Conservation (phyloP, 2,329 filamentous ascomycete species). For the Sporothrix schenckii region DNA sequence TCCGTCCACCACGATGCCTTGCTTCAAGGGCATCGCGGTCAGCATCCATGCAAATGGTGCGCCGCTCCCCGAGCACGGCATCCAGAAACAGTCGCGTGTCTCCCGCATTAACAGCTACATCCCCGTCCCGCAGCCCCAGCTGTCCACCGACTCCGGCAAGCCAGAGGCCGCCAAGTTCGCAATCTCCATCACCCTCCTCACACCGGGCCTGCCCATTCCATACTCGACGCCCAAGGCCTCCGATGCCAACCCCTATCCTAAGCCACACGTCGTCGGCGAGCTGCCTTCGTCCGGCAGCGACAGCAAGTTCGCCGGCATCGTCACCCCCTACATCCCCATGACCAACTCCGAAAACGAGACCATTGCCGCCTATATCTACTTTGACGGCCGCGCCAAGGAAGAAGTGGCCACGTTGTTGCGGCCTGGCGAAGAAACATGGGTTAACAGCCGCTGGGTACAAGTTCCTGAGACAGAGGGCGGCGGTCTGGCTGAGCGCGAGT, state of each 20-base stretch:
- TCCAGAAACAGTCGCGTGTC: conserved; percentile 88
- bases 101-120: conserved; percentile 97
- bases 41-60: conserved; percentile 84
- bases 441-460: conserved; percentile 97
- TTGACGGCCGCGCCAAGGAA: conserved; percentile 91
- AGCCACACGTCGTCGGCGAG: conserved; percentile 59
- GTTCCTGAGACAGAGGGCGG: conserved; percentile 89
- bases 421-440: conserved; percentile 97
- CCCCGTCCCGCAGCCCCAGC: conserved; percentile 84
- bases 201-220: conserved; percentile 82
- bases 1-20: conserved; percentile 66
- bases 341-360: conserved; percentile 95
- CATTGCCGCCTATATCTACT: conserved; percentile 96
- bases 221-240: conserved; percentile 88
- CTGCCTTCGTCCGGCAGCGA: conserved; percentile 50
- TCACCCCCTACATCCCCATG: conserved; percentile 87
- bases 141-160: conserved; percentile 71
- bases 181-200: conserved; percentile 95
- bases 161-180: conserved; percentile 95
- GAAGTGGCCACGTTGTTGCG: conserved; percentile 93
- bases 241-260: conserved; percentile 74
- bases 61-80: conserved; percentile 87
- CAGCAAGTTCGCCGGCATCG: conserved; percentile 55
- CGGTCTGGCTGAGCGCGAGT: conserved; percentile 92
- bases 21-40: conserved; percentile 98